Conservation (phyloP, 495 filamentous ascomycete species). For the Penicillium daleae region DNA sequence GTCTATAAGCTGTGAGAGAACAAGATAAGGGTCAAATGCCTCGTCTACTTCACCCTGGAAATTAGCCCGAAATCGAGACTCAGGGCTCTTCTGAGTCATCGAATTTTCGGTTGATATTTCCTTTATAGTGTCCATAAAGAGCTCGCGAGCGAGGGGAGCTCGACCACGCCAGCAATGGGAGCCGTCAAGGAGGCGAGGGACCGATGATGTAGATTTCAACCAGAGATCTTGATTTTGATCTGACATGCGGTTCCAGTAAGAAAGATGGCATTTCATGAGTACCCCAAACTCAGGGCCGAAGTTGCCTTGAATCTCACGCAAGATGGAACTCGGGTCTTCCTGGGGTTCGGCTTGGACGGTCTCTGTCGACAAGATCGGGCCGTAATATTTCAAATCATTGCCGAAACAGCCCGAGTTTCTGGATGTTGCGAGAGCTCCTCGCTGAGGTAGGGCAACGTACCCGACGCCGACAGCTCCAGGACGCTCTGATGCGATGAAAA, state of each 20-base stretch:
- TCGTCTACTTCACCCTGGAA: slow-evolving; percentile 15
- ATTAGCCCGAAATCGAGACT: slow-evolving; percentile 10
- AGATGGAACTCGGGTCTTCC: no score
- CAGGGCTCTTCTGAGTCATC: slow-evolving; percentile 3
- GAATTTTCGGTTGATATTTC: slow-evolving; percentile 2
- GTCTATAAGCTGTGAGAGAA: slow-evolving; percentile 16
- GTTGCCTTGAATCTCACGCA: background rate
- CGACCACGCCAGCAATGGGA: slow-evolving; percentile 16
- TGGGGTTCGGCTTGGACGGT: no score
- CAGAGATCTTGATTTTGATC: slow-evolving; percentile 10
- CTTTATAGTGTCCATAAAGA: slow-evolving; percentile 9
- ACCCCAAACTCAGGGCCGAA: slow-evolving; percentile 1
- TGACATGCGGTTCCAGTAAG: slow-evolving; percentile 8
- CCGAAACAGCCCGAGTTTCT: no score
- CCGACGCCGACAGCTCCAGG: slow-evolving; percentile 5
- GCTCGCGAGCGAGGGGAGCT: slow-evolving; percentile 7
- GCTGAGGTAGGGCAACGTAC: slow-evolving; percentile 14
- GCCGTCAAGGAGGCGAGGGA: slow-evolving; percentile 1
- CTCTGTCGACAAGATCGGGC: no score
- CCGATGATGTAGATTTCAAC: slow-evolving; percentile 11
- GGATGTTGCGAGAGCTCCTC: background rate
- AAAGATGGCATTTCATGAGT: slow-evolving; percentile 1
- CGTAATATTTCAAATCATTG: no score
- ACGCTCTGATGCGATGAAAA: slow-evolving; percentile 14
- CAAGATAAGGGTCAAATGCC: slow-evolving; percentile 9